phyloP scores from a whole-genome alignment of 1,284 basidiomycete genomes.

The Caloboletus firmus region DNA sequence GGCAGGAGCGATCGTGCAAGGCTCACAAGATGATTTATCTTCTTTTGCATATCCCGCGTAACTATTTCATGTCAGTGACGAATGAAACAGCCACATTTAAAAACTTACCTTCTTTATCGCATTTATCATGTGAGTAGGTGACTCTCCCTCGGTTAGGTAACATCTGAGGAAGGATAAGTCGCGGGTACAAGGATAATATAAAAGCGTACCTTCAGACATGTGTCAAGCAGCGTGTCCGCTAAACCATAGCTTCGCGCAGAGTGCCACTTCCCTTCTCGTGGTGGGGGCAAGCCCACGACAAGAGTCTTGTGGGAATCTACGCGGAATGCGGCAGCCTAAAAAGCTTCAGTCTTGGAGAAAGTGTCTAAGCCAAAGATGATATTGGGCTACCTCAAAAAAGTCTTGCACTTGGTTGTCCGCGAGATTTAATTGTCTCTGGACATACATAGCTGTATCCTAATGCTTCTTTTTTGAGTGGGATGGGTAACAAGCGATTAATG shows the following conservation, averaged over 20 bases:
- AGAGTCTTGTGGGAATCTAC: conserved; percentile 46
- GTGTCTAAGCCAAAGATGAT: neutral
- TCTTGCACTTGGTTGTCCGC: conserved; percentile 48
- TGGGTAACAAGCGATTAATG: neutral
- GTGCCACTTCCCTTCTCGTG: conserved; percentile 38
- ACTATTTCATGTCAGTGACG: conserved; percentile 21
- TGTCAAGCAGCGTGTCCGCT: conserved; percentile 41
- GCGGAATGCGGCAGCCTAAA: conserved; percentile 44
- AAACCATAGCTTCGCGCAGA: conserved; percentile 47
- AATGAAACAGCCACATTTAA: neutral
- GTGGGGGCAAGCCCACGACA: conserved; percentile 49
- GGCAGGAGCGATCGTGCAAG: conserved; percentile 45
- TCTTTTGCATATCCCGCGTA: conserved; percentile 33
- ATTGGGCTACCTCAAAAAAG: conserved; percentile 45
- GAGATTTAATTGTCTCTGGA: conserved; percentile 46
- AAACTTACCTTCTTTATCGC: conserved; percentile 24
- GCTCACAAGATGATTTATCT: conserved; percentile 39
- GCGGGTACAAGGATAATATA: neutral
- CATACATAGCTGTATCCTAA: conserved; percentile 49
- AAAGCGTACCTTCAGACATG: conserved; percentile 38
- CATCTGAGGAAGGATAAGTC: conserved; percentile 31
- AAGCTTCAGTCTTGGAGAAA: neutral
- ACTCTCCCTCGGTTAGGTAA: conserved; percentile 37
- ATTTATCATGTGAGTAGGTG: conserved; percentile 15
- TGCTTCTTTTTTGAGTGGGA: neutral